These are phyloP conservation scores for Yamadazyma epiphylla DNA, from an alignment of 1,139 yeast genomes.

Conservation along the genomic window DNA sequence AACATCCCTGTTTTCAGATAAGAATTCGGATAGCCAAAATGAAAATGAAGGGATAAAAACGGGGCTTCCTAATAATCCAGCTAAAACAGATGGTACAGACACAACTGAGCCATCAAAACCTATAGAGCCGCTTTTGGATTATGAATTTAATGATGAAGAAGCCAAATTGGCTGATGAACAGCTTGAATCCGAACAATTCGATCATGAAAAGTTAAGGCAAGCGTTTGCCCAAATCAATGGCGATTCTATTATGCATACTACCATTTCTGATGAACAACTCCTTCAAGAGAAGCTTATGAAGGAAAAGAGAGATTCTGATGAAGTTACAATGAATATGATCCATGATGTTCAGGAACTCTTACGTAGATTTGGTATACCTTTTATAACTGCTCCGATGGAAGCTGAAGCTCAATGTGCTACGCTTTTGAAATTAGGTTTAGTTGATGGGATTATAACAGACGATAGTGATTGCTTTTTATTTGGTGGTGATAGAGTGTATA, in stretches of 20 bases:
- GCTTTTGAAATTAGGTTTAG: constrained; percentile 58
- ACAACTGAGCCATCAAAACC: constrained; percentile 1
- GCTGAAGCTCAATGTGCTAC: constrained; percentile 98
- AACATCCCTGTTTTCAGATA: too few species aligned
- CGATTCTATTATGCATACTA: constrained; percentile 16
- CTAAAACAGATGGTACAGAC: constrained; percentile 1
- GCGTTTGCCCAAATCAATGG: constrained; percentile 33
- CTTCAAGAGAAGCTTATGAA: constrained; percentile 59
- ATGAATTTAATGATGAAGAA: constrained; percentile 73
- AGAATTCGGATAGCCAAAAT: too few species aligned
- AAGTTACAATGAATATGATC: constrained; percentile 83
- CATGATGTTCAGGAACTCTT: constrained; percentile 85
- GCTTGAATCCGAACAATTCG: constrained; percentile 64
- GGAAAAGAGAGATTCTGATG: constrained; percentile 85
- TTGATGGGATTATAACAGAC: constrained; percentile 95
- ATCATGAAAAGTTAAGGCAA: constrained; percentile 61
- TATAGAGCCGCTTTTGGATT: constrained; percentile 26
- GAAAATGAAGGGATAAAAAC: not conserved
- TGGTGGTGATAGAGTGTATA: constrained; percentile 83
- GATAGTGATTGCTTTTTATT: constrained; percentile 96
- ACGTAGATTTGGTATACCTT: constrained; percentile 88
- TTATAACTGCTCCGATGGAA: constrained; percentile 93
- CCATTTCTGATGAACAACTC: constrained; percentile 48
- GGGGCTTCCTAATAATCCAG: not conserved
- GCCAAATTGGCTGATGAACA: constrained; percentile 63